Conservation (phyloP, 2,329 filamentous ascomycete genomes). For the Erysiphe pulchra region DNA sequence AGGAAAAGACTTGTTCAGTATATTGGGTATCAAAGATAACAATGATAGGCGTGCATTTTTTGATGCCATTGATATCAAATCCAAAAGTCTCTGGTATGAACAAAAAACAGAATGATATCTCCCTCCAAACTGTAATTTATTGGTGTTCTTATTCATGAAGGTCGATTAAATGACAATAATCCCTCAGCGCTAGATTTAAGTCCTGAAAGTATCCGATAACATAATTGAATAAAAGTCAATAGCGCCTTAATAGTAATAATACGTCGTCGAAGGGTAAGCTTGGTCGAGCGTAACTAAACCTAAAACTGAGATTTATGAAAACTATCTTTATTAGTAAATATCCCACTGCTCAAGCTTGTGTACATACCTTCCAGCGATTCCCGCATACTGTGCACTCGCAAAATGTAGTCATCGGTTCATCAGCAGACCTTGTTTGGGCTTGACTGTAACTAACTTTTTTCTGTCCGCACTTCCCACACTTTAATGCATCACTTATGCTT, state of each 20-base stretch:
- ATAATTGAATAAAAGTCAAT: too few relatives aligned
- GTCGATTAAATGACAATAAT: too few relatives aligned
- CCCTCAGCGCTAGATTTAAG: too few relatives aligned
- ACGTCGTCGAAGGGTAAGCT: too few relatives aligned
- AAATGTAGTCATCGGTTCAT: conserved; percentile 74
- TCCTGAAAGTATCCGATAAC: too few relatives aligned
- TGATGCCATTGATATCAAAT: too few relatives aligned
- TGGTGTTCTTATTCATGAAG: too few relatives aligned
- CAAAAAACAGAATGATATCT: too few relatives aligned
- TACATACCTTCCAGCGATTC: conserved; percentile 43
- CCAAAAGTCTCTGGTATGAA: too few relatives aligned
- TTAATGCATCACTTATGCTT: conserved; percentile 65
- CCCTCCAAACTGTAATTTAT: too few relatives aligned
- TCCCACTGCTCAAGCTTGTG: neutral
- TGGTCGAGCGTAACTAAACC: neutral
- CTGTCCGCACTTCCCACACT: conserved; percentile 78
- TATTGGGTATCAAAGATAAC: neutral
- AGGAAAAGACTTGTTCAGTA: neutral
- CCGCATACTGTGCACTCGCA: conserved; percentile 46
- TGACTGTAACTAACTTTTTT: conserved; percentile 91
- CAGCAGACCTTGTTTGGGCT: conserved; percentile 81
- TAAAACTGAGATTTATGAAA: conserved; percentile 9
- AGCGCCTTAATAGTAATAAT: too few relatives aligned
- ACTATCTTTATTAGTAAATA: conserved; percentile 8
- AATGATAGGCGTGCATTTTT: neutral